Evolutionary conservation across 2,329 filamentous ascomycete species (phyloP), one percentile per base, ranked within the genome.

Genomic region (Fragosphaeria purpurea): DNA sequence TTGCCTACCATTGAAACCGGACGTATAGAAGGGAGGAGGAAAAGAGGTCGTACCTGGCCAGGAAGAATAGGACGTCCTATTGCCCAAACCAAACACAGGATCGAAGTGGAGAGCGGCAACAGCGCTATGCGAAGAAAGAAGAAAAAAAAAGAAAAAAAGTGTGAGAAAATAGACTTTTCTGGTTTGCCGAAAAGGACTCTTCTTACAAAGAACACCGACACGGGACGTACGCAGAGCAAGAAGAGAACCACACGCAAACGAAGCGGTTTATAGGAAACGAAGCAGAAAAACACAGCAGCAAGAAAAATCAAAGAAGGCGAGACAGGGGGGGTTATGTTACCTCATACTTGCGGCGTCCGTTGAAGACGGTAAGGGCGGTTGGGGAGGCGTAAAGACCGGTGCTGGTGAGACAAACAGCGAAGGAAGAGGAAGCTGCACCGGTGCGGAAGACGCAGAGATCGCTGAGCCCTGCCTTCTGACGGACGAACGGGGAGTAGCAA

Each of bases 81-180:
- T 54, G 44, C 56, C 50, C 50, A 55, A 55, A 35, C 50, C 53
- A 47, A 56, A 55, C 46, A 51, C 52, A 50, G 56, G 43, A 45
- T 58, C 56, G 44, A 54, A 56, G 41, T 56, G 53, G 46, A 55
- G 46, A 47, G 55, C 48, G 44, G 55, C 52, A 35, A 55, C 55
- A 50, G 52, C 53, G 50, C 56, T 58, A 49, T 22, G 22, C 22
- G 22, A 22, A 22, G 22, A 22, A 22, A 22, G 22, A 22, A 22
- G 3, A 31, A 48, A 41, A 44, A 39, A 13, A 32, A 45, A 35
- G 40, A 34, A 44, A 37, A 46, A 46, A 42, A n/a, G 44, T 39
- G 48, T 49, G 44, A 51, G 48, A 46, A 4, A 22, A 41, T 11
- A 44, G 32, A 47, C 41, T 46, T 4, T 37, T 37, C 11, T 37